Percentiles rank a stretch among this genome's conserved stretches.
Evolutionary conservation across 345 rosid genomes (phyloP).

Genomic region (Eucalyptus pumila): DNA sequence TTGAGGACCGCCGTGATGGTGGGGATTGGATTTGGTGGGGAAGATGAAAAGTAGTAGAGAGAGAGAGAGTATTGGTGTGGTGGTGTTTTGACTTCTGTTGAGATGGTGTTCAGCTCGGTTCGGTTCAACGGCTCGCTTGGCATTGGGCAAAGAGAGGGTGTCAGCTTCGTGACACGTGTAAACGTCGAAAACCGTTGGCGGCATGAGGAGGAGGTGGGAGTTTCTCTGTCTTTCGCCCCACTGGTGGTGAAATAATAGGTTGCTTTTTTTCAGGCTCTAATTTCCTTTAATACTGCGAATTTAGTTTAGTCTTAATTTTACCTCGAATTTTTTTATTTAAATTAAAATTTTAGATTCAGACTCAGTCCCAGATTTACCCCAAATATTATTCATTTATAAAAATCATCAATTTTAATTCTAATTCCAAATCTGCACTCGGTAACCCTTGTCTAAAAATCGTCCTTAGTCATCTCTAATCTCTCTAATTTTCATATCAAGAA

Average conservation of each 20-base stretch:
- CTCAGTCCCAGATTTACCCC: not conserved
- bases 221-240: not conserved
- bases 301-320: not conserved
- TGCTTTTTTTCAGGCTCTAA: not conserved
- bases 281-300: not conserved
- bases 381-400: not conserved
- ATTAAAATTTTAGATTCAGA: not conserved
- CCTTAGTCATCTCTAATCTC: not conserved
- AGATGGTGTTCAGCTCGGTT: not conserved
- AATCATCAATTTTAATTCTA: not conserved
- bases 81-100: not conserved
- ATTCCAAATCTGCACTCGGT: not conserved
- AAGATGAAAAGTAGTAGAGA: not conserved
- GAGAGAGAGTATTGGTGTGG: not conserved
- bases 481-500: not conserved
- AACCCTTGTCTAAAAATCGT: not conserved
- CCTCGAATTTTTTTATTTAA: not conserved
- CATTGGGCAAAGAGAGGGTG: not conserved
- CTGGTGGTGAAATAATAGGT: not conserved
- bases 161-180: not conserved
- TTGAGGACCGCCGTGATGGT: not conserved
- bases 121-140: not conserved
- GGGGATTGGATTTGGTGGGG: not conserved
- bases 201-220: not conserved
- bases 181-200: not conserved